Evolutionary conservation across 2,329 filamentous ascomycete genomes (phyloP), one percentile per base, ranked within the genome.

Genomic region (Chrysoporthe austroafricana): DNA sequence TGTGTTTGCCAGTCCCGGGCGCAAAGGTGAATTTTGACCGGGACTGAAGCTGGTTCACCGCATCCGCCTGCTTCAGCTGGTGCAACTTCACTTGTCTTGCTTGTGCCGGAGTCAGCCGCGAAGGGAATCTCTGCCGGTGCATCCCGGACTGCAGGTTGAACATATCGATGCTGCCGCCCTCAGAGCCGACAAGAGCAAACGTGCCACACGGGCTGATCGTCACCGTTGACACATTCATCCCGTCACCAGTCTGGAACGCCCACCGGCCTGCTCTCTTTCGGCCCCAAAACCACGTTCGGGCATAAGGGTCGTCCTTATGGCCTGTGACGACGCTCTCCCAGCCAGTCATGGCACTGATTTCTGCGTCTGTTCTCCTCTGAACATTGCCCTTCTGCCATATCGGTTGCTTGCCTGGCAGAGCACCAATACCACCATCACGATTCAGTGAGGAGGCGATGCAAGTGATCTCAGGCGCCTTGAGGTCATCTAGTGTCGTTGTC

Each of bases 241-340:
- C 87, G 79, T 99, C 96, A 52, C 91, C 87, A 0, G 94, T 97
- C 71, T 92, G 89, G 73, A 99, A 93, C 0, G 92, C 91, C 96
- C 96, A 99, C 71, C 96, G 86, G 13, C 96, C 96, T 61, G 96
- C 94, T 73, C 91, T 90, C 79, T 96, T 97, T 66, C 93, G 90
- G 6, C 95, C 96, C 94, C 96, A 98, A 80, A 97, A 97, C 96
- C 96, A 99, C 1, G 96, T 98, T 64, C 96, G 88, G 21, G 94
- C 96, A 75, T 88, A 92, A 57, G 89, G 86, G 75, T 98, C 95
- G 63, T 91, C 88, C 74, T 90, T 90, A 76, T 99, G 96, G 11
- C 94, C 95, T 4, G 96, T 99, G 2, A 99, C 88, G 7, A 99
- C 90, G 75, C 95, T 97, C 78, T 99, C 96, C 96, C 96, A 99